A percentile compares a stretch with the other conserved stretches of the same genome.
Evolutionary conservation across 768 basidiomycete species (phyloP).

Genomic region (Krasilnikovozyma curviuscula): DNA sequence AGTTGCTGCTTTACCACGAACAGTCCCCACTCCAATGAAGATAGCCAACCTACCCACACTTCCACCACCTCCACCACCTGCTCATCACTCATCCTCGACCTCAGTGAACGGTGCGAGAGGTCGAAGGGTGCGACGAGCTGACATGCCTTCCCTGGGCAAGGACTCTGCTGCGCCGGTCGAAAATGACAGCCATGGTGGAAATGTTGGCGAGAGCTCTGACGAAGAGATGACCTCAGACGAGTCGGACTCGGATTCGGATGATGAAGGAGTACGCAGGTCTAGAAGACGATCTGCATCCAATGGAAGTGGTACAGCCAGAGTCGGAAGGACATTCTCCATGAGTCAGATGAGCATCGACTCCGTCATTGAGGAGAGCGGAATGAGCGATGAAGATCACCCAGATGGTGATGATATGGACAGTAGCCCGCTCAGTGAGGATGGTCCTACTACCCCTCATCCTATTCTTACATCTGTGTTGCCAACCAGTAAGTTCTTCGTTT

Average conservation of each 20-base stretch:
- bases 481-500: neutral
- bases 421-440: neutral
- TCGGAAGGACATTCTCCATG: neutral
- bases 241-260: no score
- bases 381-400: neutral
- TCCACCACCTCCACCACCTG: neutral
- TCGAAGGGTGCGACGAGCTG: neutral
- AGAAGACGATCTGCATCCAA: neutral
- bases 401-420: neutral
- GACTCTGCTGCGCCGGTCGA: neutral
- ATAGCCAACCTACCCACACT: conserved; percentile 9
- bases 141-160: neutral
- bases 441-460: neutral
- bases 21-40: conserved; percentile 4
- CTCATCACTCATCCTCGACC: conserved; percentile 4
- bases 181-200: neutral
- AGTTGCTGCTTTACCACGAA: conserved; percentile 5
- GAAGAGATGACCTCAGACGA: no score
- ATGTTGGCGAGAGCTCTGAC: neutral
- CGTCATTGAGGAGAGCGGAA: conserved; percentile 3
- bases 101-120: neutral
- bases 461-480: neutral
- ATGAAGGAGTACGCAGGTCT: neutral
- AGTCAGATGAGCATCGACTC: conserved; percentile 8
- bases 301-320: no score